Conservation (phyloP, 2,329 filamentous ascomycete genomes). For the Scortechinia acanthostroma region DNA sequence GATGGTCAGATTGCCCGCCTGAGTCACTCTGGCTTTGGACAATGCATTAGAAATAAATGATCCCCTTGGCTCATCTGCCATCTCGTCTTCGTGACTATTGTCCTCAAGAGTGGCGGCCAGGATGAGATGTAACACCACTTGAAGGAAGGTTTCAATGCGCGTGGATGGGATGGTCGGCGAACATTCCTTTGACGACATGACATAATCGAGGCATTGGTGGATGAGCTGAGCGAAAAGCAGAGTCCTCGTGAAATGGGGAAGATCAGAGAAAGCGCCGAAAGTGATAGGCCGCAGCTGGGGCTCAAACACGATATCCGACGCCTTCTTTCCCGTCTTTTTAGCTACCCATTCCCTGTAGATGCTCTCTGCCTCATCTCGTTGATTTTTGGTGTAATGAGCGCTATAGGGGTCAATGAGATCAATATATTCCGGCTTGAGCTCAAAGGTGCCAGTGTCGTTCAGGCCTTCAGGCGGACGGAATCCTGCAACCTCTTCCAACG, state of each 20-base stretch:
- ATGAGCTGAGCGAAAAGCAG: slow-evolving; percentile 84
- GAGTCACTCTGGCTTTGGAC: slow-evolving; percentile 33
- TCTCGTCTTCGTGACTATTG: slow-evolving; percentile 44
- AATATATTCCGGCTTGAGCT: slow-evolving; percentile 78
- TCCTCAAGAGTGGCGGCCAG: slow-evolving; percentile 85
- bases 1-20: slow-evolving; percentile 47
- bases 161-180: slow-evolving; percentile 74
- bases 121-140: slow-evolving; percentile 81
- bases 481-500: slow-evolving; percentile 79
- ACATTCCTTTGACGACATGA: slow-evolving; percentile 59
- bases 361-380: slow-evolving; percentile 87
- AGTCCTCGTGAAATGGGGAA: slow-evolving; percentile 76
- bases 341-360: slow-evolving; percentile 83
- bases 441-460: slow-evolving; percentile 87
- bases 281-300: slow-evolving; percentile 72
- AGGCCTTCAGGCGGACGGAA: slow-evolving; percentile 88
- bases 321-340: slow-evolving; percentile 74
- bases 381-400: slow-evolving; percentile 92
- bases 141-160: slow-evolving; percentile 82
- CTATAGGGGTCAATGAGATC: slow-evolving; percentile 91
- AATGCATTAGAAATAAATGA: slow-evolving; percentile 73
- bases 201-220: slow-evolving; percentile 80
- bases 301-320: slow-evolving; percentile 83
- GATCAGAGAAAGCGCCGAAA: slow-evolving; percentile 68
- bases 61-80: slow-evolving; percentile 32